Base-by-base conservation (phyloP, 2,329 filamentous ascomycete genomes). In the Claviceps capensis region DNA sequence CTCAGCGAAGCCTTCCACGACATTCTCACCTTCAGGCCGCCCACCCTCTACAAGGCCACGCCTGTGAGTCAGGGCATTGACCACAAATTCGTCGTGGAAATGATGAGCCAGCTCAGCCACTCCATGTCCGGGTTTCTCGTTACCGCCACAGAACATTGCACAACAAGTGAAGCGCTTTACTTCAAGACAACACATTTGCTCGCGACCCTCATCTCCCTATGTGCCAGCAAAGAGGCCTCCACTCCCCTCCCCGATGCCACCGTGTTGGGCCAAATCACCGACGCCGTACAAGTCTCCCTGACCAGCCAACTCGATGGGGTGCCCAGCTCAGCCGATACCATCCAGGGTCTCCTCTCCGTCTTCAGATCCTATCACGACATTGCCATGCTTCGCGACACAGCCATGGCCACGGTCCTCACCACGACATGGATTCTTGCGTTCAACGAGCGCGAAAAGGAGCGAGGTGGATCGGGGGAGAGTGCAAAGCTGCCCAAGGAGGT, bases 1-100 rank as follows among this genome's bases (percentile, higher is more conserved):
- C 62, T 77, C 0, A 59, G 73, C 0, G 78, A 81, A 56, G 69
- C 69, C 4, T 79, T 77, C 58, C 66, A 78, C 14, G 73, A 78
- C 47, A 55, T 76, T 2, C 60, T 80, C 5, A 59, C 61, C 23
- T 74, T 73, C 59, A 75, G 72, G 49, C 67, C 74, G 1, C 70
- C 75, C 0, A 67, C 74, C 2, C 69, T 72, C 6, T 76, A 76
- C 64, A 80, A 79, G 57, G 73, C 70, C 30, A 57, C 68, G 0
- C 56, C 61, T 2, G 65, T 70, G 0, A 63, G 66, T 0, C 63
- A 67, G 0, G 61, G 65, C 8, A 58, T 66, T 1, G 76, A 80
- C 42, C 68, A 71, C 42, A 63, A 67, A 2, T 76, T 72, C 50
- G 64, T 74, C 0, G 53, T 68, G 0, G 71, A 76, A 52, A 68